phyloP scores from a whole-genome alignment of 495 filamentous ascomycete species.

The Poronia punctata region DNA sequence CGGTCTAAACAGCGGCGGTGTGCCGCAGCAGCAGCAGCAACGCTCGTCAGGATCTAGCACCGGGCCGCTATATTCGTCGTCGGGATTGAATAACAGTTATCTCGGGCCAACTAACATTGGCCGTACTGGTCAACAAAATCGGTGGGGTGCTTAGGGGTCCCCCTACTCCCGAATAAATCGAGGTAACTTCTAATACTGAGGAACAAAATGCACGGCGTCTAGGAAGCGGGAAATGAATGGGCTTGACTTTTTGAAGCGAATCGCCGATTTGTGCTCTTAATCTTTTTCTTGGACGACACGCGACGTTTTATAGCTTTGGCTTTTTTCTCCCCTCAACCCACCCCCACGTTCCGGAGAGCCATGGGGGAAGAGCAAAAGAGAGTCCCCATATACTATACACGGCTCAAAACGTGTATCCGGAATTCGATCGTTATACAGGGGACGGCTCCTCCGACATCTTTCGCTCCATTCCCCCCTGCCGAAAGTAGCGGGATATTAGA shows the following conservation, averaged over 20 bases:
- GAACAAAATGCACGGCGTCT: conserved; percentile 9
- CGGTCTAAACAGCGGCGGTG: conserved; percentile 17
- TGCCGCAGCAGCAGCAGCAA: conserved; percentile 23
- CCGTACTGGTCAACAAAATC: conserved; percentile 18
- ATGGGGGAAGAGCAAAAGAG: no score
- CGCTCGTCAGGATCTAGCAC: conserved; percentile 22
- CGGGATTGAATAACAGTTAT: conserved; percentile 24
- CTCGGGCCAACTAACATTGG: conserved; percentile 20
- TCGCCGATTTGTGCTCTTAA: conserved; percentile 6
- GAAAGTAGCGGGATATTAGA: no score
- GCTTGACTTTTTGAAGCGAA: conserved; percentile 5
- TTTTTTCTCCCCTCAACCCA: no score
- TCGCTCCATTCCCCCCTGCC: no score
- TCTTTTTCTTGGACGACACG: conserved; percentile 4
- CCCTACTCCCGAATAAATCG: no score
- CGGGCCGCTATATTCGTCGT: conserved; percentile 18
- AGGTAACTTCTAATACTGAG: neutral
- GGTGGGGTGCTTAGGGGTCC: conserved; percentile 24
- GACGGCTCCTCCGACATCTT: no score
- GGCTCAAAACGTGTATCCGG: no score
- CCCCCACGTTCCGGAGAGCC: no score
- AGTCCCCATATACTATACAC: no score
- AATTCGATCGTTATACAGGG: no score
- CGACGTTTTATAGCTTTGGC: conserved; percentile 8
- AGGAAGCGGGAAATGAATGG: conserved; percentile 8